These are phyloP conservation scores for Stropharia rugosoannulata DNA, from an alignment of 768 basidiomycete genomes.

Conservation along the genomic window DNA sequence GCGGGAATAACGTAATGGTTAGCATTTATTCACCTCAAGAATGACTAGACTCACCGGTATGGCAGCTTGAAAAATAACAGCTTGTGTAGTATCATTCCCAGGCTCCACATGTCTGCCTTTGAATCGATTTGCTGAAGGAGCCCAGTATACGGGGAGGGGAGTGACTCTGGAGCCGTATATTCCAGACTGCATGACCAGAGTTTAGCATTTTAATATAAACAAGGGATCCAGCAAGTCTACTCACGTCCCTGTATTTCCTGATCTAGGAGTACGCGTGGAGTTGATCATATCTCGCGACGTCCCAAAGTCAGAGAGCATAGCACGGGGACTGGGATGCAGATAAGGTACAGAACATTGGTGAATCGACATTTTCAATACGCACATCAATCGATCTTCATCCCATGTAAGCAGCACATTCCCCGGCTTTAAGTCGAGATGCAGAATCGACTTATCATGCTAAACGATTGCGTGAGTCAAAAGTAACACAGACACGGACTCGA, in stretches of 20 bases:
- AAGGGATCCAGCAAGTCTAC: constrained; percentile 27
- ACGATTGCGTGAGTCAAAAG: constrained; percentile 10
- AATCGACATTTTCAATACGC: constrained; percentile 20
- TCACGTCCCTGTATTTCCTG: constrained; percentile 94
- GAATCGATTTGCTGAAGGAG: constrained; percentile 73
- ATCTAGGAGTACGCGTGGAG: constrained; percentile 55
- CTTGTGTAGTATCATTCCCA: constrained; percentile 95
- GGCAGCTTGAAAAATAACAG: constrained; percentile 90
- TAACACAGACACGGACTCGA: background rate
- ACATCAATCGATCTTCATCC: constrained; percentile 87
- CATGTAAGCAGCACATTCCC: constrained; percentile 91
- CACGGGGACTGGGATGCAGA: constrained; percentile 65
- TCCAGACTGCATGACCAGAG: constrained; percentile 54
- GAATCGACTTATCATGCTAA: constrained; percentile 79
- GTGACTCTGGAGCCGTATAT: constrained; percentile 86
- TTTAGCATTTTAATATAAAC: background rate
- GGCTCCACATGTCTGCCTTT: constrained; percentile 95
- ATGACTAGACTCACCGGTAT: constrained; percentile 50
- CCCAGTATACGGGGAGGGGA: constrained; percentile 67
- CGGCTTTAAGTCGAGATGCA: constrained; percentile 93
- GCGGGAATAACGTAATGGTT: background rate
- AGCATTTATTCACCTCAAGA: background rate
- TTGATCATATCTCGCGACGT: constrained; percentile 90
- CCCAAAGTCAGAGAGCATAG: constrained; percentile 95
- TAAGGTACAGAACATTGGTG: background rate